phyloP scores from a whole-genome alignment of 441 rosid species.

The Corymbia citriodora region DNA sequence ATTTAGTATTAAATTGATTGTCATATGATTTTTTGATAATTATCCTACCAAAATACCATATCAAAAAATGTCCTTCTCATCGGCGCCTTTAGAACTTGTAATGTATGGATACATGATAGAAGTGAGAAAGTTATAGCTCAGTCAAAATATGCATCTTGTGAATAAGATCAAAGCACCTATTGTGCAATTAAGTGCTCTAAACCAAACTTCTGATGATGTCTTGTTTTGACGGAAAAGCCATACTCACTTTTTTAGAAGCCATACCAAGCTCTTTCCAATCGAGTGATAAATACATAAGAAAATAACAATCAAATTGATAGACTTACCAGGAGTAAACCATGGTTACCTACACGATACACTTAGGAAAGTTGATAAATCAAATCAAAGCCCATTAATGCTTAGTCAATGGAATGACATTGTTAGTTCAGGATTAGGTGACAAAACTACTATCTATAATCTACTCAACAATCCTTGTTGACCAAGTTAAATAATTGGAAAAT shows the following conservation, averaged over 20 bases:
- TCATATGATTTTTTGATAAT: background rate
- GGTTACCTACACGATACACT: background rate
- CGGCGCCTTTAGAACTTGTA: background rate
- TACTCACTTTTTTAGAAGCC: background rate
- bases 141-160: background rate
- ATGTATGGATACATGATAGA: background rate
- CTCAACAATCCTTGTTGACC: background rate
- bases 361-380: background rate
- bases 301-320: background rate
- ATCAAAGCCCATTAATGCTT: background rate
- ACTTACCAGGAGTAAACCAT: background rate
- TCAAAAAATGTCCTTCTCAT: background rate
- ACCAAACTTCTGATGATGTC: background rate
- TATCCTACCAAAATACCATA: background rate
- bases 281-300: background rate
- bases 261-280: background rate
- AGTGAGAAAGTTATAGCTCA: background rate
- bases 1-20: accelerated
- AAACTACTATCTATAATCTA: background rate
- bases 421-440: background rate
- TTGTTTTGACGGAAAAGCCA: background rate
- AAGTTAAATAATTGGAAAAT: background rate
- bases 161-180: background rate
- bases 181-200: background rate
- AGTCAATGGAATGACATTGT: background rate